phyloP scores from a whole-genome alignment of 441 rosid genomes.

The Kokia cookei region DNA sequence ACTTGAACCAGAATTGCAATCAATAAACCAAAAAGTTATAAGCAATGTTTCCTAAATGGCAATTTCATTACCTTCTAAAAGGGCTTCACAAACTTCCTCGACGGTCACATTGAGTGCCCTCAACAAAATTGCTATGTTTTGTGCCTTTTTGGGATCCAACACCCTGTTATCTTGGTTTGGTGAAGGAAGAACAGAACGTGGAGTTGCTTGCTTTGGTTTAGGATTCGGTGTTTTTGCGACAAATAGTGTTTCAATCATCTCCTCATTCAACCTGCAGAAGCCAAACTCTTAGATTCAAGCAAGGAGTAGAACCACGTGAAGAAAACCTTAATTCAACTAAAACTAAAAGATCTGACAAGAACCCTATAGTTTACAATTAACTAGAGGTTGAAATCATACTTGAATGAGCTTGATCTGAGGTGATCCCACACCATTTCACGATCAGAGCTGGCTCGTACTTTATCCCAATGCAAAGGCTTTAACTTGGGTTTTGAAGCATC shows the following conservation, averaged over 20 bases:
- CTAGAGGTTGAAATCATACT: slow-evolving; percentile 41
- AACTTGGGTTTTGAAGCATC: slow-evolving; percentile 76
- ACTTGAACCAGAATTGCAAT: not conserved
- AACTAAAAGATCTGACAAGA: not conserved
- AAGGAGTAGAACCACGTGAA: not conserved
- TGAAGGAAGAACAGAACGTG: slow-evolving; percentile 43
- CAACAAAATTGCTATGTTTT: slow-evolving; percentile 83
- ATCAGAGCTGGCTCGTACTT: slow-evolving; percentile 98
- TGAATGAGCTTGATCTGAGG: slow-evolving; percentile 82
- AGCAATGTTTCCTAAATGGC: not conserved
- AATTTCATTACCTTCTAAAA: slow-evolving; percentile 66
- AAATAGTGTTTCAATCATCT: slow-evolving; percentile 93
- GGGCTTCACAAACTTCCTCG: slow-evolving; percentile 96
- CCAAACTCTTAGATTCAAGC: slow-evolving; percentile 6
- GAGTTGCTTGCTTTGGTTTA: slow-evolving; percentile 52
- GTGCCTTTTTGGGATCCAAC: slow-evolving; percentile 87
- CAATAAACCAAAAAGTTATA: not conserved
- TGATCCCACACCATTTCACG: slow-evolving; percentile 99
- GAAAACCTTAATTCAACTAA: not conserved
- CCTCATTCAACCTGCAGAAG: slow-evolving; percentile 86
- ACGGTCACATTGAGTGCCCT: slow-evolving; percentile 82
- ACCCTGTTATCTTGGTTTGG: slow-evolving; percentile 67
- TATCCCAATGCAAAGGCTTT: slow-evolving; percentile 97
- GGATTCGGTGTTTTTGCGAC: slow-evolving; percentile 57
- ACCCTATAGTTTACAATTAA: not conserved